Percentiles rank a stretch among this genome's conserved stretches.
Conservation (phyloP, 2,329 filamentous ascomycete species). For the Venturia pyrina region DNA sequence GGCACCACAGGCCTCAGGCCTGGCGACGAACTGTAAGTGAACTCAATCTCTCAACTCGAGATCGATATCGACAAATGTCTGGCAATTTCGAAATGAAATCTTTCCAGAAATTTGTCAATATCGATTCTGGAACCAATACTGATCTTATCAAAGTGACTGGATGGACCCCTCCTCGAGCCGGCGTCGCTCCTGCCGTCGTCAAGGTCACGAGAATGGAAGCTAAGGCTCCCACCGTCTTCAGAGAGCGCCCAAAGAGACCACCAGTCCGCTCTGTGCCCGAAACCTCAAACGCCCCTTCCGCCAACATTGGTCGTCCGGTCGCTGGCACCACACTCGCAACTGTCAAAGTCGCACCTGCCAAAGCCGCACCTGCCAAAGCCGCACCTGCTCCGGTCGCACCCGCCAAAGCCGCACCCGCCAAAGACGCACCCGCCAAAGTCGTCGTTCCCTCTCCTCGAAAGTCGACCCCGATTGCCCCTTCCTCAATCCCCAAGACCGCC, state of each 20-base stretch:
- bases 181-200: not conserved
- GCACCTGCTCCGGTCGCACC: not conserved
- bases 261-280: not conserved
- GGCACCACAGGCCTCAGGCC: not conserved
- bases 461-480: not conserved
- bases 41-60: not conserved
- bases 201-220: not conserved
- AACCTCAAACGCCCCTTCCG: not conserved
- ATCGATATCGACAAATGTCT: not conserved
- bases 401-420: not conserved
- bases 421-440: not conserved
- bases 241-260: not conserved
- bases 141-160: not conserved
- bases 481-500: not conserved
- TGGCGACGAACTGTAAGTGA: not conserved
- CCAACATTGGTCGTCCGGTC: not conserved
- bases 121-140: not conserved
- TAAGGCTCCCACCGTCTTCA: not conserved
- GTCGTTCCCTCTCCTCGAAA: no score
- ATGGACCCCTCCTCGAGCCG: not conserved
- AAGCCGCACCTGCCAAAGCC: not conserved
- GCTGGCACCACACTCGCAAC: not conserved
- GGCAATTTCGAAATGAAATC: not conserved
- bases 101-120: not conserved
- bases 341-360: not conserved